phyloP scores from a whole-genome alignment of 139 green algal species.

The Coelastrella sp. region DNA sequence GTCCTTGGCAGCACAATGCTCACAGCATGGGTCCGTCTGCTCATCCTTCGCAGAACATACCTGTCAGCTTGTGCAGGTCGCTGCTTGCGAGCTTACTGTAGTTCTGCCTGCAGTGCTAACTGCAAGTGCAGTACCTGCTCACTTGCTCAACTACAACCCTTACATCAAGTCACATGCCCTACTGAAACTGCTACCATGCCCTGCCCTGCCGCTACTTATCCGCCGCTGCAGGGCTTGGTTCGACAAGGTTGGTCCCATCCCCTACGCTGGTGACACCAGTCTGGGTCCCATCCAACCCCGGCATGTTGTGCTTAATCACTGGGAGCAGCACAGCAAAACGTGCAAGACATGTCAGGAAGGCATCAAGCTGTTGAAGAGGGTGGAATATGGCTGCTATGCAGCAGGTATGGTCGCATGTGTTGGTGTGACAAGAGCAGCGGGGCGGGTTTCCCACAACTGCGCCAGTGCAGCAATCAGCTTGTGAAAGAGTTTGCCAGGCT shows the following conservation, averaged over 20 bases:
- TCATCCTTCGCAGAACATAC: too few species aligned
- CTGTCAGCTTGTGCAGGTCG: too few species aligned
- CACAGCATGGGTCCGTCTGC: too few species aligned
- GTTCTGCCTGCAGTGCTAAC: too few species aligned
- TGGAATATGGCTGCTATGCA: background rate
- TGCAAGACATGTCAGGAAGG: constrained; percentile 11
- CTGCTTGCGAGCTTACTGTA: too few species aligned
- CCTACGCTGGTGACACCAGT: constrained; percentile 6
- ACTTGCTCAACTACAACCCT: too few species aligned
- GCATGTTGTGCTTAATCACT: constrained; percentile 16
- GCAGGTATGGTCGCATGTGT: background rate
- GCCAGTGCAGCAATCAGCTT: too few species aligned
- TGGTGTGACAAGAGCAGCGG: background rate
- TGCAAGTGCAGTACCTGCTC: too few species aligned
- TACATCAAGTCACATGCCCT: too few species aligned
- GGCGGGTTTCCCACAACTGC: background rate
- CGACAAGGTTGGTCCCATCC: constrained; percentile 13
- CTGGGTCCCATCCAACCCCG: background rate
- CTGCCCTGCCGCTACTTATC: background rate
- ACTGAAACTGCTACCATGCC: too few species aligned
- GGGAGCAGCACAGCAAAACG: background rate
- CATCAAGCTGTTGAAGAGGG: background rate
- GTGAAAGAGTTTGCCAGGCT: too few species aligned
- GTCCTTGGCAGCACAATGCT: too few species aligned
- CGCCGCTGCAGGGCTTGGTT: constrained; percentile 6